These are phyloP conservation scores for Ophiostoma sp. DNA, from an alignment of 2,329 filamentous ascomycete species.

Conservation along the genomic window DNA sequence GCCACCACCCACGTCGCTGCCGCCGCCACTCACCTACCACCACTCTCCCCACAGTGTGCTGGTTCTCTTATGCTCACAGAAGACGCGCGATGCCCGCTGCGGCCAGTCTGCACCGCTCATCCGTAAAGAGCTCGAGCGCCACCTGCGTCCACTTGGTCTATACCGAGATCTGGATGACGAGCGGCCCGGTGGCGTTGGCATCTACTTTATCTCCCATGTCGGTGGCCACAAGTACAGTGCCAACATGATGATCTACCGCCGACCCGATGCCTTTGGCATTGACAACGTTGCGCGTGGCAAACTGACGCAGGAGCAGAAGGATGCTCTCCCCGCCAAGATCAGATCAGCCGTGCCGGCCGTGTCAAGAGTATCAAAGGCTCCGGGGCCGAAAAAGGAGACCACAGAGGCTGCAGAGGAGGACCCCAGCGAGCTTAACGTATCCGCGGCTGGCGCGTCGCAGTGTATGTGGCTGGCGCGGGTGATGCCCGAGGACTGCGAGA, in stretches of 20 bases:
- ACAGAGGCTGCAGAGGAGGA: slow-evolving; percentile 18
- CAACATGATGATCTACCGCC: slow-evolving; percentile 87
- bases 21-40: slow-evolving; percentile 41
- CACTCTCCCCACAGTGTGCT: slow-evolving; percentile 77
- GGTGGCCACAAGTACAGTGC: slow-evolving; percentile 95
- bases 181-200: slow-evolving; percentile 82
- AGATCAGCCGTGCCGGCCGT: slow-evolving; percentile 30
- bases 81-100: slow-evolving; percentile 89
- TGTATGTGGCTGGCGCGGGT: slow-evolving; percentile 91
- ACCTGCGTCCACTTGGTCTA: slow-evolving; percentile 76
- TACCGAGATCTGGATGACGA: slow-evolving; percentile 85
- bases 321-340: slow-evolving; percentile 28
- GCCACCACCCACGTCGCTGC: slow-evolving; percentile 29
- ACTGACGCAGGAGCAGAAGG: slow-evolving; percentile 35
- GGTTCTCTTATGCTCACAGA: slow-evolving; percentile 89
- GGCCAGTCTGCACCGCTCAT: slow-evolving; percentile 88
- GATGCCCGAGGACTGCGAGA: slow-evolving; percentile 83
- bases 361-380: slow-evolving; percentile 25
- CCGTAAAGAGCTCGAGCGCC: slow-evolving; percentile 81
- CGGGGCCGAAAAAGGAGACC: slow-evolving; percentile 25
- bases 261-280: slow-evolving; percentile 51
- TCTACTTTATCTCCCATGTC: slow-evolving; percentile 95
- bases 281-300: slow-evolving; percentile 40
- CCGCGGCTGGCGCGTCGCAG: slow-evolving; percentile 61
- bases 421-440: slow-evolving; percentile 27